Evolutionary conservation across 2,329 filamentous ascomycete genomes (phyloP).

Genomic region (Rhynchosporium secalis): DNA sequence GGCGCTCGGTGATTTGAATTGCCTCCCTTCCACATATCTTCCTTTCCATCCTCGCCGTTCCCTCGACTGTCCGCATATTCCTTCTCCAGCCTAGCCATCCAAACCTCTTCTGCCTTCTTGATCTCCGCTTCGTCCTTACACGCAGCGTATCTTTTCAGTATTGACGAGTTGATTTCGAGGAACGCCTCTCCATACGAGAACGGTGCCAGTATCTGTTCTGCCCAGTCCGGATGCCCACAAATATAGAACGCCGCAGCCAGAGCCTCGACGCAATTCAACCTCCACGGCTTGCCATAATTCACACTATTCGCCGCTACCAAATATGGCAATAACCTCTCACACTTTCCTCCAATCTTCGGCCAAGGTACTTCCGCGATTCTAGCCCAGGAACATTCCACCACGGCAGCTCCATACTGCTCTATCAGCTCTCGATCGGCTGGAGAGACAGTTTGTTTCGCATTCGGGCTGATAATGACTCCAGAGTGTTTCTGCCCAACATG

Average conservation of each 20-base stretch:
- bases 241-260: constrained; percentile 91
- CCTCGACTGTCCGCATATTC: constrained; percentile 83
- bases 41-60: constrained; percentile 56
- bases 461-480: constrained; percentile 92
- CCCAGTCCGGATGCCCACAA: constrained; percentile 90
- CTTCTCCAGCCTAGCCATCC: constrained; percentile 85
- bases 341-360: constrained; percentile 87
- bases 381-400: constrained; percentile 97
- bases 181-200: constrained; percentile 91
- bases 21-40: constrained; percentile 86
- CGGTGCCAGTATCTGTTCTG: constrained; percentile 74
- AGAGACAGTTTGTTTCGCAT: constrained; percentile 82
- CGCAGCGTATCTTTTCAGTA: constrained; percentile 82
- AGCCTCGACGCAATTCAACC: constrained; percentile 93
- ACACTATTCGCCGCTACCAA: constrained; percentile 95
- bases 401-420: constrained; percentile 87
- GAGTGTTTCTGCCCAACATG: constrained; percentile 88
- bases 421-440: constrained; percentile 80
- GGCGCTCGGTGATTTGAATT: constrained; percentile 73
- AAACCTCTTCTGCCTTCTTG: constrained; percentile 81
- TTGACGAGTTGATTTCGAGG: constrained; percentile 80
- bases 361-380: constrained; percentile 89
- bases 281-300: constrained; percentile 95
- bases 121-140: constrained; percentile 79
- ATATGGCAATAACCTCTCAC: constrained; percentile 87